These are phyloP conservation scores for Heliamphora exappendiculata DNA, from an alignment of 148 eudicot species.

Conservation along the genomic window DNA sequence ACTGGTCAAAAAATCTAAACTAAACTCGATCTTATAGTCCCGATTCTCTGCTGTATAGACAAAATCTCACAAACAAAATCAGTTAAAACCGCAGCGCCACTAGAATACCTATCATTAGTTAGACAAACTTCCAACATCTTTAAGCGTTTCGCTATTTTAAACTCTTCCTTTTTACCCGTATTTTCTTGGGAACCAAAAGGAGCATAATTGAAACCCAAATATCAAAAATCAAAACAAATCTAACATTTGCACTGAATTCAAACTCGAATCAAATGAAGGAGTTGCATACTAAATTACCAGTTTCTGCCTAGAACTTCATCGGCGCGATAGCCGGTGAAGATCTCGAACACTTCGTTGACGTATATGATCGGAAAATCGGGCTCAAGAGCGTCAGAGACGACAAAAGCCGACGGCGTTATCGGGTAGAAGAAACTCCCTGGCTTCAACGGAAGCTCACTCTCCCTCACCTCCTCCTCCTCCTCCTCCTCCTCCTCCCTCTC, in stretches of 20 bases:
- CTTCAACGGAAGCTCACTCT: conserved; percentile 16
- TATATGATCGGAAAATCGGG: conserved; percentile 70
- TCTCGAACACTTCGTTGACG: conserved; percentile 65
- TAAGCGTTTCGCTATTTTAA: background rate
- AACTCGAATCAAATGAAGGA: background rate
- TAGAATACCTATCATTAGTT: too few relatives aligned
- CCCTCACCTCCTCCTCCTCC: conserved; percentile 2
- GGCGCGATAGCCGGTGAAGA: conserved; percentile 67
- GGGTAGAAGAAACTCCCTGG: conserved; percentile 24
- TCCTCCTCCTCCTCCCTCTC: conserved; percentile 17
- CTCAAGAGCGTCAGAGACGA: conserved; percentile 76
- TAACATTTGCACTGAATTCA: background rate
- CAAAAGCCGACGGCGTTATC: conserved; percentile 51
- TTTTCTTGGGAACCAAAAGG: background rate
- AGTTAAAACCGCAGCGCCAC: too few relatives aligned
- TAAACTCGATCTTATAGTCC: too few relatives aligned
- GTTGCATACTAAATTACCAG: conserved; percentile 32
- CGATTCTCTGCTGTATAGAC: too few relatives aligned
- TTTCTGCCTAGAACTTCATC: conserved; percentile 77
- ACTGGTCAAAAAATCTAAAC: too few relatives aligned
- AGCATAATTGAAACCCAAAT: background rate
- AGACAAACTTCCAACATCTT: background rate
- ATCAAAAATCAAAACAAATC: background rate
- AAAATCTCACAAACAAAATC: too few relatives aligned
- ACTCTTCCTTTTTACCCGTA: background rate